Evolutionary conservation across 2,329 filamentous ascomycete genomes (phyloP).

Genomic region (Fusarium sororula): DNA sequence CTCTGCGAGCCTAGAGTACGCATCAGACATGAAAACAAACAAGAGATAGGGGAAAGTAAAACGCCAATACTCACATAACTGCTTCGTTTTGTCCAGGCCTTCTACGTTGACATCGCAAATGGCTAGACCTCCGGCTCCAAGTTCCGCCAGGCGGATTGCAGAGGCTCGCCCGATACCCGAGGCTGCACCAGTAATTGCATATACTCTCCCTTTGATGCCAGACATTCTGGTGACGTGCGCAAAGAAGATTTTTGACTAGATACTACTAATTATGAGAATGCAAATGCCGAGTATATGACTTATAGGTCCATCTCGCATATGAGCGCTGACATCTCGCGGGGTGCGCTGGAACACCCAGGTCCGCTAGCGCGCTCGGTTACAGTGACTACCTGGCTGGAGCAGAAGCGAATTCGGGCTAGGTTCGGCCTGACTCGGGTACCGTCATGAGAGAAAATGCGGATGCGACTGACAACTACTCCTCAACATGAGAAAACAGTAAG

Average conservation of each 20-base stretch:
- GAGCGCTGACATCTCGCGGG: neutral
- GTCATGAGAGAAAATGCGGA: neutral
- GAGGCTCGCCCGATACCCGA: neutral
- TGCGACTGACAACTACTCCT: neutral
- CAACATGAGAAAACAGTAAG: neutral
- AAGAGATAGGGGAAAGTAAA: rapidly evolving
- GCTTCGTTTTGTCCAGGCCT: neutral
- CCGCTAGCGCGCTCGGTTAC: neutral
- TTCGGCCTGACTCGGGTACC: neutral
- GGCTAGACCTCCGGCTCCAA: neutral
- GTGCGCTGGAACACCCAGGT: too few relatives aligned
- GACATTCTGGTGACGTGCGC: neutral
- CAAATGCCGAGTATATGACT: neutral
- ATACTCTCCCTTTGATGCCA: neutral
- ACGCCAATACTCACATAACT: neutral
- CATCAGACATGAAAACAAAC: rapidly evolving
- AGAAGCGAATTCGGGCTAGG: neutral
- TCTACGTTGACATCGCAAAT: neutral
- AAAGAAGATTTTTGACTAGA: rapidly evolving
- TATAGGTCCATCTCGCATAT: neutral
- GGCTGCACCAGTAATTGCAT: neutral
- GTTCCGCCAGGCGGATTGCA: neutral
- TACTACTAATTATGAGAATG: neutral
- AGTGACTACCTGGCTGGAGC: neutral
- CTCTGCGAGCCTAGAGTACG: neutral